Percentiles rank a stretch among this genome's conserved stretches.
Conservation (phyloP, 371 early-diverging fungal species). For the Cokeromyces recurvatus region DNA sequence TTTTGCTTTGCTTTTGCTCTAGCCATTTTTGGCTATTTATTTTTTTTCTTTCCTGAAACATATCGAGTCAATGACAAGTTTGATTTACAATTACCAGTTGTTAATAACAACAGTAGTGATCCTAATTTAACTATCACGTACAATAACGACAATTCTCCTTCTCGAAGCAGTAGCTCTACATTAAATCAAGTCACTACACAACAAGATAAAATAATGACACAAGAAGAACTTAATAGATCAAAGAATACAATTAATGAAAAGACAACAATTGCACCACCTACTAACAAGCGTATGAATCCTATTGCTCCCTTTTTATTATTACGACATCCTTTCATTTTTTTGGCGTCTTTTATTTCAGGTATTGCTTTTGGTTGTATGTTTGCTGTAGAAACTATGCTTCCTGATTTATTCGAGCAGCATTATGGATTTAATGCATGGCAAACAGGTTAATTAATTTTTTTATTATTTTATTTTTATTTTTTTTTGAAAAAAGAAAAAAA, state of each 20-base stretch:
- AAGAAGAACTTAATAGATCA: too few species aligned
- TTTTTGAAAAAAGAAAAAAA: too few species aligned
- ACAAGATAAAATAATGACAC: too few species aligned
- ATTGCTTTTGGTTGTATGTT: slow-evolving; percentile 46
- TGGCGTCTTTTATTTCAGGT: slow-evolving; percentile 39
- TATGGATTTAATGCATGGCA: slow-evolving; percentile 36
- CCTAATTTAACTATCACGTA: background rate
- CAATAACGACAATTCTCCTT: background rate
- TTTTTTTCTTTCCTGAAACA: slow-evolving; percentile 61
- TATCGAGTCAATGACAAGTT: slow-evolving; percentile 29
- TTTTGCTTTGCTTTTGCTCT: slow-evolving; percentile 20
- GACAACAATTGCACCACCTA: background rate
- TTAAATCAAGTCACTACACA: background rate
- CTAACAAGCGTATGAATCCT: slow-evolving; percentile 17
- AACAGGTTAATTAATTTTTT: slow-evolving; percentile 23
- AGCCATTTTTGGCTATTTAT: slow-evolving; percentile 7
- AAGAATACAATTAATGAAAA: background rate
- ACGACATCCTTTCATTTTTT: slow-evolving; percentile 42
- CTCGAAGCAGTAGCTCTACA: background rate
- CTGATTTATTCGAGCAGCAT: slow-evolving; percentile 15
- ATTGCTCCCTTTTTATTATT: slow-evolving; percentile 28
- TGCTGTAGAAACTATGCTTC: slow-evolving; percentile 37
- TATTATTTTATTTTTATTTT: background rate
- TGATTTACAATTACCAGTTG: slow-evolving; percentile 3
- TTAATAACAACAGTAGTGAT: background rate